Evolutionary conservation across 2,329 filamentous ascomycete genomes (phyloP), one percentile per base, ranked within the genome.

Genomic region (Arthroderma uncinatum): DNA sequence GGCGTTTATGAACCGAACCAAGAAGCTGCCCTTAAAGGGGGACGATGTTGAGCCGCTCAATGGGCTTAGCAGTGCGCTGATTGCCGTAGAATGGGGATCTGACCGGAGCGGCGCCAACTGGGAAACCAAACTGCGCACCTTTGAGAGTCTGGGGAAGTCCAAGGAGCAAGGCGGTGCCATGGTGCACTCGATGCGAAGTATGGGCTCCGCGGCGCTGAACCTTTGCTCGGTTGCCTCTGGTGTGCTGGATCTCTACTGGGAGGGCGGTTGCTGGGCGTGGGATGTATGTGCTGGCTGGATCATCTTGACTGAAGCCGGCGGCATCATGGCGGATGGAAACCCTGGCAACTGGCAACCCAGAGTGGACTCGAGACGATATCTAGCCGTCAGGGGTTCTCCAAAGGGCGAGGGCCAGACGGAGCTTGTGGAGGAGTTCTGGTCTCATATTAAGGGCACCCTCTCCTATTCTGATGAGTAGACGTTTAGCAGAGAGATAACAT

Each of bases 181-280:
- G 80, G 81, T 83, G 50, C 81, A 83, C 62, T 77, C 77, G 1
- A 71, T 83, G 57, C 70, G 82, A 9, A 77, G 74, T 23, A 68
- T 82, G 58, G 82, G 82, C 0, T 78, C 73, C 6, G 82, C 81
- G n/a, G 82, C 81, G 10, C 66, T 85, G 63, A 84, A 84, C 65
- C 67, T 83, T 12, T 84, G 82, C 64, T 75, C 70, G 5, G 80
- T 84, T 25, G 82, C 82, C 2, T 72, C 74, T 36, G 82, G 82
- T 0, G 71, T 72, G 21, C 58, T 83, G 54, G 82, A 85, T 69
- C 64, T 80, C n/a, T 84, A 83, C 60, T 85, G 82, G 82, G 82
- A 84, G 64, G 80, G 78, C 1, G 82, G 82, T 0, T 83, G 80
- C 64, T 84, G 81, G 81, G 80, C 80, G 6, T 84, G 82, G 82